Conservation (phyloP, 1,139 yeast genomes). For the Martiniozyma asiatica region DNA sequence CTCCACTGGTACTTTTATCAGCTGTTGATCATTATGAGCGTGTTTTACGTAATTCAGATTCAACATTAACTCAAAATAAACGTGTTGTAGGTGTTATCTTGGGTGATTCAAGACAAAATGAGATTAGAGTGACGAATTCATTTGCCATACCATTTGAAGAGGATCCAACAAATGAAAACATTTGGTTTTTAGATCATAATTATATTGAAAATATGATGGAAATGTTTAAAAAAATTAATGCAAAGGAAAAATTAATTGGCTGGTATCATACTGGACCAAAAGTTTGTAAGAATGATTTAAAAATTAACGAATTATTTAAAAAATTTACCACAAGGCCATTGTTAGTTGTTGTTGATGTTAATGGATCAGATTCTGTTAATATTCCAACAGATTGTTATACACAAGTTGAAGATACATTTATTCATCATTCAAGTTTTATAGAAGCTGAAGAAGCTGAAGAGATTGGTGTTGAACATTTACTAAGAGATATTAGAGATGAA, state of each 20-base stretch:
- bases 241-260: constrained; percentile 89
- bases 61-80: constrained; percentile 44
- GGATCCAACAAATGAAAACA: constrained; percentile 84
- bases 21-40: constrained; percentile 94
- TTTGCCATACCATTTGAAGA: constrained; percentile 94
- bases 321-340: constrained; percentile 76
- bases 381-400: constrained; percentile 93
- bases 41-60: constrained; percentile 24
- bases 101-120: constrained; percentile 41
- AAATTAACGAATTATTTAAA: constrained; percentile 82
- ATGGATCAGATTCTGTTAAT: constrained; percentile 63
- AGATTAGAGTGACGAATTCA: constrained; percentile 58
- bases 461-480: constrained; percentile 92
- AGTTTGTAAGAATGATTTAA: constrained; percentile 74
- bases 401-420: constrained; percentile 91
- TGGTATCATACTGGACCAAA: constrained; percentile 99
- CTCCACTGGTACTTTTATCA: constrained; percentile 87
- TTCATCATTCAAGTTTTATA: constrained; percentile 83
- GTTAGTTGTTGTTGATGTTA: constrained; percentile 82
- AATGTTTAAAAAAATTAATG: constrained; percentile 95
- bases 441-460: constrained; percentile 99
- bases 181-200: constrained; percentile 96
- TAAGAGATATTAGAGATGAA: constrained; percentile 91
- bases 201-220: constrained; percentile 94
- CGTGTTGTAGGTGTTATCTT: constrained; percentile 90